phyloP scores from a whole-genome alignment of 805 yeast genomes.

The Scheffersomyces coipomensis region DNA sequence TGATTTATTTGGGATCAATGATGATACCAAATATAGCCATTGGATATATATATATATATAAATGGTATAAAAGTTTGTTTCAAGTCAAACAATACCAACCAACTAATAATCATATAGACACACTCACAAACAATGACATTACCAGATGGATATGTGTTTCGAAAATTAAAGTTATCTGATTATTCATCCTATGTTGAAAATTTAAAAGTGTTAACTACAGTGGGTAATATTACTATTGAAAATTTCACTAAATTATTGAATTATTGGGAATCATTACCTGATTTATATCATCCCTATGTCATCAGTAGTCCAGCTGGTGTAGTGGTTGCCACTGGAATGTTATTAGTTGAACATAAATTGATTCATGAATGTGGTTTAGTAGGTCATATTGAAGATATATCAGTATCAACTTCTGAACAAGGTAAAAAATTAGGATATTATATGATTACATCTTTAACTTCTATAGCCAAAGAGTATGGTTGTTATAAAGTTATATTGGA shows the following conservation, averaged over 20 bases:
- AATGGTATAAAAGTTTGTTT: too few species aligned
- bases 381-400: conserved; percentile 95
- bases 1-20: too few species aligned
- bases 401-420: conserved; percentile 72
- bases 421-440: conserved; percentile 78
- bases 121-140: conserved; percentile 19
- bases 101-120: too few species aligned
- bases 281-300: conserved; percentile 68
- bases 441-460: conserved; percentile 61
- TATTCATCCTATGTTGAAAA: conserved; percentile 60
- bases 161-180: conserved; percentile 58
- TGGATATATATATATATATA: too few species aligned
- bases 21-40: too few species aligned
- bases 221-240: conserved; percentile 62
- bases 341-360: conserved; percentile 75
- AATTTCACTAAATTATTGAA: conserved; percentile 52
- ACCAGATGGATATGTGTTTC: conserved; percentile 69
- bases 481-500: conserved; percentile 90
- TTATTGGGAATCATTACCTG: conserved; percentile 55
- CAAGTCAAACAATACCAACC: too few species aligned
- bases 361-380: conserved; percentile 83
- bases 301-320: conserved; percentile 50
- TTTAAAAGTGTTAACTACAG: conserved; percentile 71
- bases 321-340: conserved; percentile 82
- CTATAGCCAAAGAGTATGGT: conserved; percentile 57